These are phyloP conservation scores for Capronia americana DNA, from an alignment of 2,329 filamentous ascomycete genomes.

Conservation along the genomic window DNA sequence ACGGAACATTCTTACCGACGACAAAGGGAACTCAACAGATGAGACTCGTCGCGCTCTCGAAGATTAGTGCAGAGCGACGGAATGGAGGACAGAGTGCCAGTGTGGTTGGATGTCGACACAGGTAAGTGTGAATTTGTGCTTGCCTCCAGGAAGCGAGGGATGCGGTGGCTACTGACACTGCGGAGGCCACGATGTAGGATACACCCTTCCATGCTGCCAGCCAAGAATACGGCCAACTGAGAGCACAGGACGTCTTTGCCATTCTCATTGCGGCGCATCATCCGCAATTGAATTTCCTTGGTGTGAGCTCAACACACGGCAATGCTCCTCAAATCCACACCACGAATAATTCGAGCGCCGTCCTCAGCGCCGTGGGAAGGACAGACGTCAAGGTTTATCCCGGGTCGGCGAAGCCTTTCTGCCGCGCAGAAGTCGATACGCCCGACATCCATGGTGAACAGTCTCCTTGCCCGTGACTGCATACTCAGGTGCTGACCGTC, in stretches of 20 bases:
- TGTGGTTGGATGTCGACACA: constrained; percentile 72
- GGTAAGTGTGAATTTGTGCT: constrained; percentile 48
- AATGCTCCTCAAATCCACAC: constrained; percentile 86
- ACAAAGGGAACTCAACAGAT: neutral
- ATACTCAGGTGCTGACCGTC: neutral
- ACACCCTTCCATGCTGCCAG: constrained; percentile 1
- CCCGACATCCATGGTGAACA: constrained; percentile 78
- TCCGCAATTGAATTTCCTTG: constrained; percentile 76
- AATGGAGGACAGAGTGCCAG: constrained; percentile 45
- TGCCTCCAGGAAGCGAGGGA: neutral
- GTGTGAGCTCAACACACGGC: constrained; percentile 89
- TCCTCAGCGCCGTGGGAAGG: constrained; percentile 81
- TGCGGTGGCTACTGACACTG: constrained; percentile 6
- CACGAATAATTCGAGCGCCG: constrained; percentile 79
- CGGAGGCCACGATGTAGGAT: constrained; percentile 53
- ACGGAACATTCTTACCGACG: neutral
- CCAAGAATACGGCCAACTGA: constrained; percentile 17
- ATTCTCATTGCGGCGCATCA: constrained; percentile 85
- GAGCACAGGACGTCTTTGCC: constrained; percentile 80
- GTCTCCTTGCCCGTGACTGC: neutral
- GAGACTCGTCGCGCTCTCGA: neutral
- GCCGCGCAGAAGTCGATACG: constrained; percentile 75
- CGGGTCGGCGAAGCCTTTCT: constrained; percentile 74
- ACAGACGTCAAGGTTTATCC: constrained; percentile 76
- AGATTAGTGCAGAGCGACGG: constrained; percentile 2